Evolutionary conservation across 139 green algal genomes (phyloP), one percentile per base, ranked within the genome.

Genomic region (Limnomonas spitsbergensis): DNA sequence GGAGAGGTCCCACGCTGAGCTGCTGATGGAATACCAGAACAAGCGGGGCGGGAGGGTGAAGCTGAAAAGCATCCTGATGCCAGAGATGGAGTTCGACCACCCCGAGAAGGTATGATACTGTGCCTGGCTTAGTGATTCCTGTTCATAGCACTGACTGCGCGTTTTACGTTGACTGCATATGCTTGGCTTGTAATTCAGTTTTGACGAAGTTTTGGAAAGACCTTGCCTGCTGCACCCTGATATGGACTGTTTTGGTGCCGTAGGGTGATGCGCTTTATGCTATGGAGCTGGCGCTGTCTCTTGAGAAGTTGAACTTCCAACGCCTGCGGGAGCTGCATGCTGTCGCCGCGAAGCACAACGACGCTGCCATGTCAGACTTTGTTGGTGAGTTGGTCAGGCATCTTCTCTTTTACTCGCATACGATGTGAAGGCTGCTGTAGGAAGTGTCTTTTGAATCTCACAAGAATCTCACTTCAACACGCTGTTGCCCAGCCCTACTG

Each of bases 241-340:
- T n/a, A n/a, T n/a, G n/a, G n/a, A n/a, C n/a, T 61, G 47, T 29
- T 61, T 61, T 61, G 14, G 14, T 61, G 14, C 47, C 20, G 14
- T 29, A 97, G 89, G 94, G 95, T 37, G 95, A 98, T 53, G 95
- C 95, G 14, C 88, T 98, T 52, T 98, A 97, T 70, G 94, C 91
- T 14, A 95, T 98, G 90, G 95, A 98, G 89, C 88, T 98, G 66
- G 88, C 93, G 0, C 87, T 98, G 54, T 89, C 82, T 2, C 87
- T 98, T 74, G 95, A 98, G 88, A 98, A 98, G 90, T 87, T 98
- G 42, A 98, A 97, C 88, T 97, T 97, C 80, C 86, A 94, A 54
- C 95, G 94, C 85, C 86, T 97, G 67, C 79, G 92, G 4, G 74
- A 86, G 26, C 86, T 96, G 39, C 90, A 95, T 70, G 75, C 84